Evolutionary conservation across 768 basidiomycete species (phyloP), one percentile per base, ranked within the genome.

Genomic region (Albatrellus ellisii): DNA sequence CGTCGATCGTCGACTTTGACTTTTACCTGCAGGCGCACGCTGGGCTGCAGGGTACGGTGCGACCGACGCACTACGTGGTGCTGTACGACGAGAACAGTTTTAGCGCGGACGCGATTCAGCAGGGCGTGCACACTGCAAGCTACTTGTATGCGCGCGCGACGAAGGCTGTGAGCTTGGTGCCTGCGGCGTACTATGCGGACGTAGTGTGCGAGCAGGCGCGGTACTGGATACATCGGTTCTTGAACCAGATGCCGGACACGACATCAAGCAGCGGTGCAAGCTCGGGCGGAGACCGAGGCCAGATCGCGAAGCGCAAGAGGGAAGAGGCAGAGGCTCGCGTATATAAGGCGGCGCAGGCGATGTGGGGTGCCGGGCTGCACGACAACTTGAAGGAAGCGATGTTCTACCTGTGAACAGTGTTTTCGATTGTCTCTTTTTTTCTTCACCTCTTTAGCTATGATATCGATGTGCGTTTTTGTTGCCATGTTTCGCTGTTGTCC

Each of bases 341-440:
- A 9, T 65, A 46, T 46, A 51, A 67, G 2, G 67, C 64, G 22
- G 77, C 74, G 11, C 58, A 53, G 54, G 51, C 52, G 38, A 44
- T 49, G 44, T 61, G 59, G 62, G 62, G 59, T 2, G 42, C 45
- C 0, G 59, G 60, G 2, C 54, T 78, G 11, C 77, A 84, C 52
- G 33, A 54, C 8, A 68, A 76, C 51, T 55, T 83, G 57, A 64
- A 64, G 49, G 68, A 72, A 4, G 69, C 60, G n/a, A 85, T 85
- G 81, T 84, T 85, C 52, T 85, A 83, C 52, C 77, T 84, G 42
- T 85, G n/a, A n/a, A n/a, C n/a, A n/a, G n/a, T n/a, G n/a, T n/a
- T n/a, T n/a, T n/a, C n/a, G n/a, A n/a, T n/a, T n/a, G n/a, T n/a
- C n/a, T n/a, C n/a, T n/a, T n/a, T n/a, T n/a, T n/a, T n/a, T n/a